phyloP scores from a whole-genome alignment of 2,329 filamentous ascomycete genomes.

The Epichloe scottii region DNA sequence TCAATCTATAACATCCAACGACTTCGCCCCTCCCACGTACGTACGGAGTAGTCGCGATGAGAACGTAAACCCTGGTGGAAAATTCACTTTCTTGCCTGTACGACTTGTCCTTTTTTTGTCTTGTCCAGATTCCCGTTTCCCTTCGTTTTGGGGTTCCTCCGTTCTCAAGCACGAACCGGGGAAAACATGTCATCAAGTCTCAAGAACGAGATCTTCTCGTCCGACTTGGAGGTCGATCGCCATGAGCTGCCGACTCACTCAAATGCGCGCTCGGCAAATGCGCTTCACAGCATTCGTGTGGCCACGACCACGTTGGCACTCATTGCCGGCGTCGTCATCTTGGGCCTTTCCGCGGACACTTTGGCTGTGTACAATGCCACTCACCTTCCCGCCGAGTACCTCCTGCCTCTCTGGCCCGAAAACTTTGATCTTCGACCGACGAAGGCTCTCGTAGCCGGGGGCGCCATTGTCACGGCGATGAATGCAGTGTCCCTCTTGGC shows the following conservation, averaged over 20 bases:
- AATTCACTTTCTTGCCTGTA: background rate
- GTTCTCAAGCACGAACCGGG: too few species aligned
- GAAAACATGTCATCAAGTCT: constrained; percentile 15
- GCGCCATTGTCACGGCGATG: constrained; percentile 34
- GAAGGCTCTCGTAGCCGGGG: constrained; percentile 39
- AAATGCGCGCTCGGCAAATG: constrained; percentile 25
- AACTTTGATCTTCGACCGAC: constrained; percentile 45
- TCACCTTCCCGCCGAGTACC: constrained; percentile 30
- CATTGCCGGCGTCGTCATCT: constrained; percentile 35
- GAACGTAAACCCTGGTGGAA: background rate
- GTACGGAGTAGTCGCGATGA: background rate
- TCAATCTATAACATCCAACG: constrained; percentile 1
- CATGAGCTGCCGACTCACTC: constrained; percentile 22
- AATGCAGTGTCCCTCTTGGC: constrained; percentile 35
- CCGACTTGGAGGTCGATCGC: constrained; percentile 37
- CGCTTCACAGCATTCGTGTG: constrained; percentile 32
- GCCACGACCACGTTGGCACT: constrained; percentile 38
- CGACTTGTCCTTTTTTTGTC: background rate
- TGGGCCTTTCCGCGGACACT: constrained; percentile 42
- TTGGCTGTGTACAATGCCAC: constrained; percentile 44
- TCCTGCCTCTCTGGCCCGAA: constrained; percentile 45
- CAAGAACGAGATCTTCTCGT: constrained; percentile 29
- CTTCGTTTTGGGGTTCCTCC: too few species aligned
- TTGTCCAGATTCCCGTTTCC: constrained; percentile 6
- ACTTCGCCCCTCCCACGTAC: background rate